Percentiles rank a stretch among this genome's conserved stretches.
These are phyloP conservation scores for Daldinia loculata DNA, from an alignment of 495 filamentous ascomycete species.

Conservation along the genomic window DNA sequence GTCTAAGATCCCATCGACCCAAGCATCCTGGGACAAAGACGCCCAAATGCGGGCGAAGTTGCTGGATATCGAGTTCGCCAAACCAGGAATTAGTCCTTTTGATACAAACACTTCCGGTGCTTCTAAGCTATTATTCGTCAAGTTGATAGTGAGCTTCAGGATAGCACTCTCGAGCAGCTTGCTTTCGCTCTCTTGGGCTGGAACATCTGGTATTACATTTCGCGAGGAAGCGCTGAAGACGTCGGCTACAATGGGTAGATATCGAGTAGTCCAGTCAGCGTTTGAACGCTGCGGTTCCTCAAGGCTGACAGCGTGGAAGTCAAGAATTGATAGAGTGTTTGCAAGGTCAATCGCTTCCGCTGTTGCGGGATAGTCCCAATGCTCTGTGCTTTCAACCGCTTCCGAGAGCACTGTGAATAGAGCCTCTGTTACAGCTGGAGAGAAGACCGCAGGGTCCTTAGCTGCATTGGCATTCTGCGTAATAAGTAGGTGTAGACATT, in stretches of 20 bases:
- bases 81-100: constrained; percentile 61
- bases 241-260: constrained; percentile 52
- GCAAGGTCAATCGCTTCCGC: constrained; percentile 50
- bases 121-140: constrained; percentile 80
- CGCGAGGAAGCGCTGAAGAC: constrained; percentile 45
- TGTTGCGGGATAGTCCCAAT: constrained; percentile 47
- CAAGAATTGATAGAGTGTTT: constrained; percentile 52
- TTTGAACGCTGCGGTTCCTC: constrained; percentile 47
- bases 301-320: constrained; percentile 54
- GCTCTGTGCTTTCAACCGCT: constrained; percentile 44
- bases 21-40: constrained; percentile 49
- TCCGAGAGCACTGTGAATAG: constrained; percentile 61
- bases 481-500: constrained; percentile 69
- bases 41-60: constrained; percentile 56
- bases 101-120: constrained; percentile 73
- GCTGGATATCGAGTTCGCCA: constrained; percentile 56
- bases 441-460: constrained; percentile 57
- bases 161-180: constrained; percentile 52
- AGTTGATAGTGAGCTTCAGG: constrained; percentile 81
- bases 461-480: constrained; percentile 56
- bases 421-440: constrained; percentile 56
- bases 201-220: constrained; percentile 25
- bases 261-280: constrained; percentile 50
- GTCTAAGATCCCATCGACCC: constrained; percentile 63
- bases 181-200: constrained; percentile 42